Percentiles rank a stretch among this genome's conserved stretches.
Conservation (phyloP, 2,329 filamentous ascomycete genomes). For the Clonostachys solani region DNA sequence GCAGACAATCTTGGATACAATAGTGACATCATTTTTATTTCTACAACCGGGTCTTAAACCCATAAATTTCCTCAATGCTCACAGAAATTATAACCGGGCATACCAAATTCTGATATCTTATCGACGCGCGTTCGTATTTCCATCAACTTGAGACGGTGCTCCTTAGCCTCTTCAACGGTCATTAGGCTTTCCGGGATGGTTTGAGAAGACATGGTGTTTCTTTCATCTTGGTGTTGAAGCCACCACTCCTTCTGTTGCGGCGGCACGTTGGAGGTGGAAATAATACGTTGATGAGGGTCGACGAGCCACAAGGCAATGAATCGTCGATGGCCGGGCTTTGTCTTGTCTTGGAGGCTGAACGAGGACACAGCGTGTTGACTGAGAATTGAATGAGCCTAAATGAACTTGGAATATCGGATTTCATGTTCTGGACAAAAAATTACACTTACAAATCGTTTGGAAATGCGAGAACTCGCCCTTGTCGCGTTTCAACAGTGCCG, state of each 20-base stretch:
- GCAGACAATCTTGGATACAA: too few relatives aligned
- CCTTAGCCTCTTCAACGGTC: constrained; percentile 2
- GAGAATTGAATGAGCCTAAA: too few relatives aligned
- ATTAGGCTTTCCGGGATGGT: neutral
- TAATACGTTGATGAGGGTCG: constrained; percentile 35
- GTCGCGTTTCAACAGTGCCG: constrained; percentile 3
- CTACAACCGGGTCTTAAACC: too few relatives aligned
- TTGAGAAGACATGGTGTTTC: too few relatives aligned
- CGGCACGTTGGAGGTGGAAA: constrained; percentile 24
- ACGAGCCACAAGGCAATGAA: constrained; percentile 50
- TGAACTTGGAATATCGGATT: too few relatives aligned
- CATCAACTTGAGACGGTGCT: constrained; percentile 4
- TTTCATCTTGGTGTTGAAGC: neutral
- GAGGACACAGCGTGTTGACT: constrained; percentile 37
- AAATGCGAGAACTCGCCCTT: constrained; percentile 4
- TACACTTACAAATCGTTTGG: constrained; percentile 1
- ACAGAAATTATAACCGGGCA: neutral
- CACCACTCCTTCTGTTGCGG: constrained; percentile 25
- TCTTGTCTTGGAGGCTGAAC: constrained; percentile 40
- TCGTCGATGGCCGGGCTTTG: constrained; percentile 43
- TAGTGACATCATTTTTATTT: too few relatives aligned
- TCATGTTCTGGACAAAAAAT: too few relatives aligned
- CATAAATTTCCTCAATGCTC: neutral
- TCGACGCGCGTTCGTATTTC: neutral
- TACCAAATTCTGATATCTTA: neutral